Conservation (phyloP, 2,329 filamentous ascomycete genomes). For the Diplodia sapinea region DNA sequence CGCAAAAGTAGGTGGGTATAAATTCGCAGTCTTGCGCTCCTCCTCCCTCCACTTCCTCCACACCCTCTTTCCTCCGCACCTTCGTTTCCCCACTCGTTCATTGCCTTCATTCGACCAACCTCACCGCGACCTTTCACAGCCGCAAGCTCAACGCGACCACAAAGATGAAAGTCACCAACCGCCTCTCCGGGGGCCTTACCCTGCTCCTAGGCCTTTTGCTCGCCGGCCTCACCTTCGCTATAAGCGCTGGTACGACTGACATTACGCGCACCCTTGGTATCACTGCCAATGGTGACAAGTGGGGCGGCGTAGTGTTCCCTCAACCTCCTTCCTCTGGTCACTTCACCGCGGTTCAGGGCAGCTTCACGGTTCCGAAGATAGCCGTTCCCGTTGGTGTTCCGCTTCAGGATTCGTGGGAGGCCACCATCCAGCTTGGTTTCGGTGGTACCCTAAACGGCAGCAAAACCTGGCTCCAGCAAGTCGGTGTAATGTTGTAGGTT, state of each 20-base stretch:
- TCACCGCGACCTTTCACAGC: neutral
- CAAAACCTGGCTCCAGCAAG: neutral
- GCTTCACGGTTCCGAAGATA: constrained; percentile 61
- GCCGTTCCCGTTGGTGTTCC: constrained; percentile 42
- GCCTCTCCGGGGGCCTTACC: constrained; percentile 47
- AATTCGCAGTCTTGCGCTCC: neutral
- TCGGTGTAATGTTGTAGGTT: neutral
- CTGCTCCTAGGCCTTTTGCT: constrained; percentile 37
- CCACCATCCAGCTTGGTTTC: neutral
- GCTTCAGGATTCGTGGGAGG: neutral
- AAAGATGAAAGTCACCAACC: constrained; percentile 43
- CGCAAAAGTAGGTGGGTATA: neutral
- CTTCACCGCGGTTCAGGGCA: constrained; percentile 60
- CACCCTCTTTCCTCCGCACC: neutral
- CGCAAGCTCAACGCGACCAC: neutral
- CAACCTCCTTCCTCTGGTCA: constrained; percentile 43
- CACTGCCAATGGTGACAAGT: constrained; percentile 51
- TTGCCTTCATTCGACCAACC: neutral
- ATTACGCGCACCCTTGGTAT: constrained; percentile 45
- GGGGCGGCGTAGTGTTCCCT: constrained; percentile 64
- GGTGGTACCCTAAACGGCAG: constrained; percentile 49
- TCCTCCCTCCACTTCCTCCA: neutral
- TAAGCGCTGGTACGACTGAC: constrained; percentile 40
- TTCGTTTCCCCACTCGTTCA: neutral
- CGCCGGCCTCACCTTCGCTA: constrained; percentile 37